Evolutionary conservation across 2,329 filamentous ascomycete species (phyloP).

Genomic region (Teratosphaeria viscida): DNA sequence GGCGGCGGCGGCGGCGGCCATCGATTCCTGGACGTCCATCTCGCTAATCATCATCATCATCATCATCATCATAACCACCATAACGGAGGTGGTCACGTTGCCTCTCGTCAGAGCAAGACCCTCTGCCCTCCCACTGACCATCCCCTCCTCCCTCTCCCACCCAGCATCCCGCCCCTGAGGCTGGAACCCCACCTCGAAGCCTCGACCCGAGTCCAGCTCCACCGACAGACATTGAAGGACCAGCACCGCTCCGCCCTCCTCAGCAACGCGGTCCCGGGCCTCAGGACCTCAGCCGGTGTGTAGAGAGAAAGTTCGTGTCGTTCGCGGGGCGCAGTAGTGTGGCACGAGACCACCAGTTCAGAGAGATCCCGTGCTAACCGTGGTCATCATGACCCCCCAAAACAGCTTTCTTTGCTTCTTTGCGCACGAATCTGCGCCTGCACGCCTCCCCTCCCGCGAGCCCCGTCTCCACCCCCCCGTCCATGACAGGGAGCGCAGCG

Average conservation of each 20-base stretch:
- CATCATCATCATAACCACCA: neutral
- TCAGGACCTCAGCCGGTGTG: conserved; percentile 27
- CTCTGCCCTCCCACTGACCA: conserved; percentile 2
- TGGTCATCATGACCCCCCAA: neutral
- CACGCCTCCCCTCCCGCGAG: conserved; percentile 46
- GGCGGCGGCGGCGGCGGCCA: neutral
- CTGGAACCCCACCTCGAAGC: conserved; percentile 16
- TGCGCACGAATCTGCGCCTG: conserved; percentile 69
- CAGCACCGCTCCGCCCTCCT: conserved; percentile 15
- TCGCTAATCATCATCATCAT: conserved; percentile 5
- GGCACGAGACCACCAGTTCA: conserved; percentile 1
- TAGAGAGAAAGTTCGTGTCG: conserved; percentile 2
- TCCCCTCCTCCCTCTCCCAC: neutral
- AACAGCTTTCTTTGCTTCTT: conserved; percentile 70
- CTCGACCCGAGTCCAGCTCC: conserved; percentile 20
- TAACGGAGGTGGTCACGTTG: conserved; percentile 1
- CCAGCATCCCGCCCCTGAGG: conserved; percentile 7
- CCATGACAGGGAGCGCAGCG: conserved; percentile 33
- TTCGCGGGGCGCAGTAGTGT: neutral
- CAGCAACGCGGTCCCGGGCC: conserved; percentile 23
- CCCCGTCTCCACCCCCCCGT: conserved; percentile 55
- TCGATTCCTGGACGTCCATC: conserved; percentile 14
- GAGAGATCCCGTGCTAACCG: neutral
- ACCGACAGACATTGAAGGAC: conserved; percentile 19
- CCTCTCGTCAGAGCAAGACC: conserved; percentile 1